These are phyloP conservation scores for Tricholoma bakamatsutake DNA, from an alignment of 768 basidiomycete species.

Conservation along the genomic window DNA sequence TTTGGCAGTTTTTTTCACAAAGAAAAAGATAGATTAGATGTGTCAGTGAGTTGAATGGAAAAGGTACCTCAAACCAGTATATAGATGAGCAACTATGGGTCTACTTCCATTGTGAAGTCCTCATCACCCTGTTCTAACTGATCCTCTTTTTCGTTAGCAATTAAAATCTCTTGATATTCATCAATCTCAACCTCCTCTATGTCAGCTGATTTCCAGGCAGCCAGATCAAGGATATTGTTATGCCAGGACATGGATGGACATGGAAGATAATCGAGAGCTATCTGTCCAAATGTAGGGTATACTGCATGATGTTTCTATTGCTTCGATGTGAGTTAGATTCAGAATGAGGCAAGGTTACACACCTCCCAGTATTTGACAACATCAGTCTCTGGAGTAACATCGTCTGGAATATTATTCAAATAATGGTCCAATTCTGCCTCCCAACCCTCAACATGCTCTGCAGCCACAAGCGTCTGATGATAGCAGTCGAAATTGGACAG, in stretches of 20 bases:
- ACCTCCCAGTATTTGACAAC: constrained; percentile 3
- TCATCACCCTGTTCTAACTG: too few species aligned
- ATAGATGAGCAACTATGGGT: too few species aligned
- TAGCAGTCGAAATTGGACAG: neutral
- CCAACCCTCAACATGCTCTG: constrained; percentile 3
- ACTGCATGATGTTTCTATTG: neutral
- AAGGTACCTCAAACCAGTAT: too few species aligned
- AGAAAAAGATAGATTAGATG: too few species aligned
- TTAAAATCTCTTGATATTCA: neutral
- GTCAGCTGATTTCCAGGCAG: neutral
- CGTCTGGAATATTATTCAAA: constrained; percentile 3
- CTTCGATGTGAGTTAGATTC: neutral
- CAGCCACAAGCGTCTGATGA: neutral
- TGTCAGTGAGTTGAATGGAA: too few species aligned
- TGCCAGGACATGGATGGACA: neutral
- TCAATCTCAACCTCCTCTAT: neutral
- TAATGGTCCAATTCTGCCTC: constrained; percentile 2
- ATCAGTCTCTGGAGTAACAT: constrained; percentile 11
- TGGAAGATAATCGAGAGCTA: neutral
- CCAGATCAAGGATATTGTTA: neutral
- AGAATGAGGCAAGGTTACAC: neutral
- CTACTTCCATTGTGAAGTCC: too few species aligned
- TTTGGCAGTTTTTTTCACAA: too few species aligned
- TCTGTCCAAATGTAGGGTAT: neutral
- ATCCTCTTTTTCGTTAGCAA: too few species aligned